These are phyloP conservation scores for Neckera pumila DNA, from an alignment of 225 moss, liverwort and hornwort species.

Conservation along the genomic window DNA sequence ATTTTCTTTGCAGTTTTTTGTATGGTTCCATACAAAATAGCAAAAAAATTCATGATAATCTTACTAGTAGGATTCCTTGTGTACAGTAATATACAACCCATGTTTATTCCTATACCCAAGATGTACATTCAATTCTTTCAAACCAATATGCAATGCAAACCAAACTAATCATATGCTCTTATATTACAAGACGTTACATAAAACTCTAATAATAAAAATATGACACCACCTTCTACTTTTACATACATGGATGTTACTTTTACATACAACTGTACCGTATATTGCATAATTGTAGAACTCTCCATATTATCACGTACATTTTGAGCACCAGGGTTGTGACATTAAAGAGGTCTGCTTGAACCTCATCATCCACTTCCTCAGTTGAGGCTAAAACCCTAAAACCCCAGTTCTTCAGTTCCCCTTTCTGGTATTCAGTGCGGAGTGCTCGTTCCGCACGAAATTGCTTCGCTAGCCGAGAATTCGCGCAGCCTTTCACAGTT, in stretches of 20 bases:
- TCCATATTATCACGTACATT: background rate
- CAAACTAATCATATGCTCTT: background rate
- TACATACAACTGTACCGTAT: no score
- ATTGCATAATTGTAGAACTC: no score
- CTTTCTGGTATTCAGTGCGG: background rate
- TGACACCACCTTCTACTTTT: no score
- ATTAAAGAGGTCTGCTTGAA: background rate
- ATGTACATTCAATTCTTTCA: accelerated
- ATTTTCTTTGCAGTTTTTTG: accelerated
- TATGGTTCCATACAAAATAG: accelerated
- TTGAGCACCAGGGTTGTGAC: background rate
- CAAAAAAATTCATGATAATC: background rate
- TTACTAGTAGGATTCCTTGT: accelerated
- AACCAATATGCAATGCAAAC: background rate
- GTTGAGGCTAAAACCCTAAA: background rate
- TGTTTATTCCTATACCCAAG: accelerated
- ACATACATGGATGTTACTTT: no score
- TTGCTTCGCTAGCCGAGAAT: background rate
- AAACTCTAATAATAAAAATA: background rate
- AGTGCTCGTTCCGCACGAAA: background rate
- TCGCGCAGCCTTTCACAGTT: background rate
- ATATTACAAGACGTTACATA: background rate
- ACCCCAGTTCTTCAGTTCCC: no score
- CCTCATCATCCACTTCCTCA: no score
- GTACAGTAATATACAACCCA: accelerated